Evolutionary conservation across 331 rosid species (phyloP).

Genomic region (Quercus tomentella): DNA sequence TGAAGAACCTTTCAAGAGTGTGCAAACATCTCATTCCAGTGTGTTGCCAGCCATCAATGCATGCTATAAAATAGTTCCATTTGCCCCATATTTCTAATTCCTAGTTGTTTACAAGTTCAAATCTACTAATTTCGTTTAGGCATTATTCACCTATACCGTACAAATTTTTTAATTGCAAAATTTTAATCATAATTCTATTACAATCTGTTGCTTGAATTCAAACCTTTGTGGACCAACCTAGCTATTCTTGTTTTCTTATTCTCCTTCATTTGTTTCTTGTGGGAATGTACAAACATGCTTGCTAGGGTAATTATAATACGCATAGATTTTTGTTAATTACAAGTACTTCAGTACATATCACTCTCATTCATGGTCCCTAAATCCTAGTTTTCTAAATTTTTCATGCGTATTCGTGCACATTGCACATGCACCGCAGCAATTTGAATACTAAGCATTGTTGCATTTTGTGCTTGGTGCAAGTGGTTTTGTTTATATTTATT

Average conservation of each 20-base stretch:
- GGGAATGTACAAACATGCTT: neutral
- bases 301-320: neutral
- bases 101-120: neutral
- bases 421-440: slow-evolving; percentile 31
- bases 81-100: slow-evolving; percentile 5
- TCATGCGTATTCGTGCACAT: slow-evolving; percentile 23
- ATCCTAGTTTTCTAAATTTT: slow-evolving; percentile 12
- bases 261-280: neutral
- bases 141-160: too few relatives aligned
- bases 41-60: neutral
- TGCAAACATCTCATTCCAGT: neutral
- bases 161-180: neutral
- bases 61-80: neutral
- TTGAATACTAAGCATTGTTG: slow-evolving; percentile 25
- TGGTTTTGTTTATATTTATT: neutral
- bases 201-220: neutral
- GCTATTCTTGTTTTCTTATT: neutral
- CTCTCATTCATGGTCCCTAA: slow-evolving; percentile 8
- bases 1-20: neutral
- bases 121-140: neutral
- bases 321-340: neutral
- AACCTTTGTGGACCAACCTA: neutral
- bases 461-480: too few relatives aligned
- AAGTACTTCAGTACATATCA: slow-evolving; percentile 10
- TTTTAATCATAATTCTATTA: neutral